Evolutionary conservation across 768 basidiomycete genomes (phyloP).

Genomic region (Lanmaoa pseudosensibilis): DNA sequence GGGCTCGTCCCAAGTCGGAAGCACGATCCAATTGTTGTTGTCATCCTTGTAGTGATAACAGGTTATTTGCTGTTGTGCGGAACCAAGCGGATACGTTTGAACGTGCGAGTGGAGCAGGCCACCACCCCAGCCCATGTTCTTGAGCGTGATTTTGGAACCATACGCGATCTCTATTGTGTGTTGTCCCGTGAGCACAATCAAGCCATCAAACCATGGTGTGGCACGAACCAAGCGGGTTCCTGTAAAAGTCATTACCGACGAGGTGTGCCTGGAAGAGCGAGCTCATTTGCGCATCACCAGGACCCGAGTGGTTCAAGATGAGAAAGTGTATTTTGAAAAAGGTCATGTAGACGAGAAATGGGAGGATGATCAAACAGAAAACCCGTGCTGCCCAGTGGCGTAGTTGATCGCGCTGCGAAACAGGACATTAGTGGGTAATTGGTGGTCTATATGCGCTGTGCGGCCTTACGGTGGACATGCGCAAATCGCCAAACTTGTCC

Average conservation of each 20-base stretch:
- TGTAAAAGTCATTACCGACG: conserved; percentile 89
- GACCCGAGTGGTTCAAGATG: conserved; percentile 89
- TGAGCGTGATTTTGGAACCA: conserved; percentile 89
- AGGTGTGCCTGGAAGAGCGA: conserved; percentile 98
- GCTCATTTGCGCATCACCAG: conserved; percentile 98
- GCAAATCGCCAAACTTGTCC: conserved; percentile 96
- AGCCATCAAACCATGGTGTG: not conserved
- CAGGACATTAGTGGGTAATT: conserved; percentile 9
- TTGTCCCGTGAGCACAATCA: not conserved
- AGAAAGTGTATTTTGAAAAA: conserved; percentile 97
- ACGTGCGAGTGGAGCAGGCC: conserved; percentile 95
- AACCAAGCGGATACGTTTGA: conserved; percentile 92
- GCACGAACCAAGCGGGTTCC: conserved; percentile 77
- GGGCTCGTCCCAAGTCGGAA: conserved; percentile 79
- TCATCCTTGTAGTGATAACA: conserved; percentile 99
- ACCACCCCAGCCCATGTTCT: conserved; percentile 98
- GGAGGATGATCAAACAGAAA: conserved; percentile 82
- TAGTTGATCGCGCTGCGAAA: conserved; percentile 72
- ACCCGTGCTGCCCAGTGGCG: conserved; percentile 91
- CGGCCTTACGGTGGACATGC: conserved; percentile 78
- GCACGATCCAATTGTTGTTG: conserved; percentile 89
- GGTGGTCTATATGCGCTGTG: not conserved
- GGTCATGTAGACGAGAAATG: conserved; percentile 88
- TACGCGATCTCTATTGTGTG: conserved; percentile 69
- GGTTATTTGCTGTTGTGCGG: conserved; percentile 92